Evolutionary conservation across 1,284 basidiomycete genomes (phyloP).

Genomic region (Cystobasidium pallidum): DNA sequence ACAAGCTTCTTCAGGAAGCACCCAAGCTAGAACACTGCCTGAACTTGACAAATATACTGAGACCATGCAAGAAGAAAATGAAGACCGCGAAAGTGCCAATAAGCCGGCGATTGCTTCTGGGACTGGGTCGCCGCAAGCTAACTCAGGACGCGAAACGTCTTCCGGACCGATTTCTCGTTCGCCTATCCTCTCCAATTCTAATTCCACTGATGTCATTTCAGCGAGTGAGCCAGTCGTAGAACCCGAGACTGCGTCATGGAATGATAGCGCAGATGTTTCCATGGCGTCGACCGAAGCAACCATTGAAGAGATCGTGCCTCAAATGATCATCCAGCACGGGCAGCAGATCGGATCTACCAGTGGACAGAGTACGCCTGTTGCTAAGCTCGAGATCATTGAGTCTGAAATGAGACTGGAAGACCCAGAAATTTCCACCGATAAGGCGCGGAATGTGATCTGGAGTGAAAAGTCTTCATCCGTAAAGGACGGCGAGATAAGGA

Average conservation of each 20-base stretch:
- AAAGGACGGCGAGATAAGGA: neutral
- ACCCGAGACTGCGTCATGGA: neutral
- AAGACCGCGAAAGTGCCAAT: neutral
- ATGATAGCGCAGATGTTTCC: neutral
- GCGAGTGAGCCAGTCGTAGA: neutral
- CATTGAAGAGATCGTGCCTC: neutral
- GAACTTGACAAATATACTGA: slow-evolving; percentile 7
- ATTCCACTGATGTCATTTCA: neutral
- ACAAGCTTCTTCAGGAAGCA: slow-evolving; percentile 4
- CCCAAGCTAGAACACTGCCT: slow-evolving; percentile 7
- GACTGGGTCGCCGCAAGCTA: neutral
- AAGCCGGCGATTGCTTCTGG: neutral
- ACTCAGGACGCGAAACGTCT: neutral
- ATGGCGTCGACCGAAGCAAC: neutral
- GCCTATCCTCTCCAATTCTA: neutral
- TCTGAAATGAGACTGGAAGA: neutral
- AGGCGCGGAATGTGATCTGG: neutral
- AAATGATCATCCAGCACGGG: no score
- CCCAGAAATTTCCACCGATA: neutral
- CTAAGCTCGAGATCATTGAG: neutral
- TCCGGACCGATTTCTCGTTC: neutral
- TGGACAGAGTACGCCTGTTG: neutral
- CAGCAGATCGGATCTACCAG: neutral
- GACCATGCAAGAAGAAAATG: neutral
- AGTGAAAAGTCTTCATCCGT: neutral